These are phyloP conservation scores for Talaromyces adpressus DNA, from an alignment of 495 filamentous ascomycete genomes.

Conservation along the genomic window DNA sequence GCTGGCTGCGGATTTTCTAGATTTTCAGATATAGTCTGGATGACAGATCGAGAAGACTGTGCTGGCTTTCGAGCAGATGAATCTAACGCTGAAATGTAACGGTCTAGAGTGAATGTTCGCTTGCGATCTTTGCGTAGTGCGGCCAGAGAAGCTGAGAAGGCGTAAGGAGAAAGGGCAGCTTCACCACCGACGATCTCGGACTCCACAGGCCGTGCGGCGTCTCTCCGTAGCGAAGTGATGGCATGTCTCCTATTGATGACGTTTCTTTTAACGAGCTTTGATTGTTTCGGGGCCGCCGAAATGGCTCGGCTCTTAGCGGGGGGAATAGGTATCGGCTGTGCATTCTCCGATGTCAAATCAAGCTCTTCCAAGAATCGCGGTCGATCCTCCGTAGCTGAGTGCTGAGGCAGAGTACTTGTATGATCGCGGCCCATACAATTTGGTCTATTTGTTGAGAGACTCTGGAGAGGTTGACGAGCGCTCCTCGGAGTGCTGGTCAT, in stretches of 20 bases:
- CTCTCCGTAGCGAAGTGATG: constrained; percentile 28
- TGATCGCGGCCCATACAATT: not conserved
- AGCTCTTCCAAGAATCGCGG: not conserved
- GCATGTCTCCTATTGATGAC: constrained; percentile 27
- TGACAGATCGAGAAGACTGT: not conserved
- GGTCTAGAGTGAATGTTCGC: constrained; percentile 27
- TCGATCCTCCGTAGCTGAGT: not conserved
- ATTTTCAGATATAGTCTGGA: not conserved
- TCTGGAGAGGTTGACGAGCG: constrained; percentile 16
- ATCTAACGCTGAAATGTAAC: constrained; percentile 25
- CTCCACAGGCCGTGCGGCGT: constrained; percentile 29
- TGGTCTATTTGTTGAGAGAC: constrained; percentile 15
- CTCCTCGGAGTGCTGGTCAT: constrained; percentile 16
- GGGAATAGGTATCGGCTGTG: not conserved
- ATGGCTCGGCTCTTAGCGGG: constrained; percentile 1
- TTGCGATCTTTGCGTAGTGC: constrained; percentile 21
- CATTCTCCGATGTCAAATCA: not conserved
- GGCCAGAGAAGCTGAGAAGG: constrained; percentile 24
- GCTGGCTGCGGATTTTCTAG: not conserved
- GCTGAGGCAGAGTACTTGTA: not conserved
- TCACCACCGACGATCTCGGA: constrained; percentile 24
- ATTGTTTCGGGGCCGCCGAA: not conserved
- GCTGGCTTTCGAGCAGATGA: constrained; percentile 12
- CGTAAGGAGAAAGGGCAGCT: constrained; percentile 10
- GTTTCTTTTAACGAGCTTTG: constrained; percentile 26